Evolutionary conservation across 179 eudicot species (phyloP), one percentile per base, ranked within the genome.

Genomic region (Dionaea muscipula): DNA sequence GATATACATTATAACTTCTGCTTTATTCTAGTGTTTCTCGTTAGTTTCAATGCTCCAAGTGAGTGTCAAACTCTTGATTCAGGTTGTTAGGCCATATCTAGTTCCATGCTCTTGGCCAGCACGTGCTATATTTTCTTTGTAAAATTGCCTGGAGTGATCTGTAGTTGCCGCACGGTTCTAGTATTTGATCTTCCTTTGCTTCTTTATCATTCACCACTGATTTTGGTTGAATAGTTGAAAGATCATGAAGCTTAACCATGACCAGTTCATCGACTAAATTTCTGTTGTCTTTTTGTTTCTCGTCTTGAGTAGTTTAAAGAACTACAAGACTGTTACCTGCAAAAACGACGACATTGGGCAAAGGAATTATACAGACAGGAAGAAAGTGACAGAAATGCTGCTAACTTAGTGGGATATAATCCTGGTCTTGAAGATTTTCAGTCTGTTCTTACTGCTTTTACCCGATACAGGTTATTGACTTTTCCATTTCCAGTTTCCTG

Each of bases 271-370:
- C 36, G 4, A 22, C 17, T 35, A 49, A 17, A 49, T 5, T 26
- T 26, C 18, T 33, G 17, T 8, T 38, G 16, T 4, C n/a, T 2
- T 19, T 39, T 41, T 20, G 33, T 20, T 25, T 15, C 22, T 26
- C 8, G 27, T 16, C 45, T 27, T 31, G 38, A 48, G 47, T 68
- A 90, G 97, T 83, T 90, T 47, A 70, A 67, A 75, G 95, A 90
- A 53, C 77, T 90, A 59, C 95, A 83, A 78, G 90, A 86, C 54
- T 86, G 81, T 67, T 90, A 90, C 72, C 61, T 90, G 71, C 82
- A 78, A 76, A 86, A 80, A 69, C 78, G 94, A 49, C 78, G 86
- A 22, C 67, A 78, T 22, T 59, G 78, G 75, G 77, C 68, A 19
- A 77, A 60, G 39, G 59, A 61, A 58, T 39, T 66, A 40, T 50